Evolutionary conservation across 495 filamentous ascomycete genomes (phyloP).

Genomic region (Penicillium cinerascens): DNA sequence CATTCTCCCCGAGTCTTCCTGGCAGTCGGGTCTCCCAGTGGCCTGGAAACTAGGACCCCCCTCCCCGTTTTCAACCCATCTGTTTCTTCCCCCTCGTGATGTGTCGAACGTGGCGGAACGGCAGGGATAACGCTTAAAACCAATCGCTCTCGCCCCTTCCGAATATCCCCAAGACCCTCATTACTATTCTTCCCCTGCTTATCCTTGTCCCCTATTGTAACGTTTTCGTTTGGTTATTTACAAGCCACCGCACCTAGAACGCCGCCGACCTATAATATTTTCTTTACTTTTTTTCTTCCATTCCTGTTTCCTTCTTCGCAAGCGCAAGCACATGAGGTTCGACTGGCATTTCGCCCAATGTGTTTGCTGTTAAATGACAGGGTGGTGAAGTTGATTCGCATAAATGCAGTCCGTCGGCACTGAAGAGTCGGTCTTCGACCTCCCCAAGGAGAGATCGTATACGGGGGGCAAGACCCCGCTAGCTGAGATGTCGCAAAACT

Average conservation of each 20-base stretch:
- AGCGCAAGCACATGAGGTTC: conserved; percentile 13
- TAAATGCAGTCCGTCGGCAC: conserved; percentile 21
- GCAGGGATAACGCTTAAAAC: conserved; percentile 8
- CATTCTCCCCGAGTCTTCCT: conserved; percentile 12
- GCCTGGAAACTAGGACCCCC: conserved; percentile 9
- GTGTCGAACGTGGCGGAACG: conserved; percentile 28
- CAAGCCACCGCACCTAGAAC: not conserved
- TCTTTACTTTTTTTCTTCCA: not conserved
- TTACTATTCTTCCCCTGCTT: not conserved
- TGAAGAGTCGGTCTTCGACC: conserved; percentile 8
- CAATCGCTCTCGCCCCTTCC: conserved; percentile 15
- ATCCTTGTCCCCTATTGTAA: not conserved
- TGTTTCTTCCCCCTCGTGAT: conserved; percentile 19
- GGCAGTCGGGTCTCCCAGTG: conserved; percentile 9
- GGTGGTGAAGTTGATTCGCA: conserved; percentile 8
- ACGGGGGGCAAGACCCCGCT: not conserved
- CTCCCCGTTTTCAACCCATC: conserved; percentile 14
- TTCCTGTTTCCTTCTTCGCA: not conserved
- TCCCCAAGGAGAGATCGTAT: conserved; percentile 2
- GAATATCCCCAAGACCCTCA: conserved; percentile 2
- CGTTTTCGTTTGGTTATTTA: not conserved
- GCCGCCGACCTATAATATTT: not conserved
- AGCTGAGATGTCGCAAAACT: conserved; percentile 9
- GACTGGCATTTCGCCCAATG: conserved; percentile 8
- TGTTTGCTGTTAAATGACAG: conserved; percentile 3